Base-by-base conservation (phyloP, 805 yeast genomes). In the Komagataella populi region DNA sequence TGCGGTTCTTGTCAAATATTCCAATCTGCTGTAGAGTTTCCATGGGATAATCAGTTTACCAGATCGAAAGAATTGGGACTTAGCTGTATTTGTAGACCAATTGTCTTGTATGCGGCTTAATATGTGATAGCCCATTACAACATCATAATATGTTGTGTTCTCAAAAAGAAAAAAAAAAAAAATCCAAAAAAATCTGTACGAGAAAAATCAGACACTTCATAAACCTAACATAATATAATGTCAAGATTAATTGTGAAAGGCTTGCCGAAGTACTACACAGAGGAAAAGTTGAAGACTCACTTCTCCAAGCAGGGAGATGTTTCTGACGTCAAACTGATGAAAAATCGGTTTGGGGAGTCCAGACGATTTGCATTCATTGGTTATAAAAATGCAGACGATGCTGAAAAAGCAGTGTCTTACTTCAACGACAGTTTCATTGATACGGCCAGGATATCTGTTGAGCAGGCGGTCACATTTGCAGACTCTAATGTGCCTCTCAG, bases 301-400 rank as follows among this genome's bases (percentile, higher is more conserved):
- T 91, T 91, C 61, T 63, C 68, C 23, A 55, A 59, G 49, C 56
- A 73, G 51, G 86, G 87, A 8, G 71, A 74, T 49, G 87, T 90
- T 24, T 87, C 97, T 0, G 99, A 93, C 74, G 90, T 87, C 44
- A 88, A 86, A 65, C 72, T 93, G 44, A 77, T 89, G 77, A 83
- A 78, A 59, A 87, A 84, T 56, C 74, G 84, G 57, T 80, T 78
- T 57, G 99, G 99, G 23, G 84, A 83, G 60, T 85, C 96, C 7
- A 79, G 99, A 66, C 74, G 95, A 58, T 93, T 93, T 72, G 98
- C 96, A 6, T 93, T 93, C 60, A 72, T 93, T 50, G 99, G 99
- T 1, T 93, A 77, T 65, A 83, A 80, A 59, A 72, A 80, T n/a
- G 71, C 68, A 17, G 73, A 68, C 10, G 96, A 86, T 59, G 98